Percentiles rank a stretch among this genome's conserved stretches.
Evolutionary conservation across 2,329 filamentous ascomycete species (phyloP).

Genomic region (Cytospora piceicola): DNA sequence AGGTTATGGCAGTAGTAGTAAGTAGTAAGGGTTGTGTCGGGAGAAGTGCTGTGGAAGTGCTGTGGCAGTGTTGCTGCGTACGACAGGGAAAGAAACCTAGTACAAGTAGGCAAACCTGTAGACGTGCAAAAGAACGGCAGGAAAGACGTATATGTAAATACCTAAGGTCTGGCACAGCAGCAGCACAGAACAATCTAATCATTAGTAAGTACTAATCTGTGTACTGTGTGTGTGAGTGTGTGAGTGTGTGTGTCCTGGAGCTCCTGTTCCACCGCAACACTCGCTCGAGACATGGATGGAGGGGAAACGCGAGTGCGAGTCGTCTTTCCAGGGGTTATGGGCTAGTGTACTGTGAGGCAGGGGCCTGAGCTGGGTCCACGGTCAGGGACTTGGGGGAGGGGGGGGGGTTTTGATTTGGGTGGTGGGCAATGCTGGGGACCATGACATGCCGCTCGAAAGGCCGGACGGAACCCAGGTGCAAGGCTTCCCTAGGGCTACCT

Average conservation of each 20-base stretch:
- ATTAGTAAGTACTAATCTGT: constrained; percentile 12
- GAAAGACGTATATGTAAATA: constrained; percentile 5
- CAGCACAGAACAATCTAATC: constrained; percentile 11
- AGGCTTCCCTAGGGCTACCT: background rate
- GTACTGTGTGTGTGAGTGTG: constrained; percentile 22
- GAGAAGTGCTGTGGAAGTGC: background rate
- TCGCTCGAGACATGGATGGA: constrained; percentile 23
- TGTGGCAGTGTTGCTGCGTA: background rate
- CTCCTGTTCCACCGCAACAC: constrained; percentile 21
- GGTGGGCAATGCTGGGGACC: constrained; percentile 8
- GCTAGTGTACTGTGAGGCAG: constrained; percentile 15
- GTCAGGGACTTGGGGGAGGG: constrained; percentile 18
- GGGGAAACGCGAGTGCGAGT: constrained; percentile 18
- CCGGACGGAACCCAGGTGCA: background rate
- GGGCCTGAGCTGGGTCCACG: constrained; percentile 22
- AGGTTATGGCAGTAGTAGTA: background rate
- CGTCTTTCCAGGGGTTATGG: constrained; percentile 17
- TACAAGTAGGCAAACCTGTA: constrained; percentile 13
- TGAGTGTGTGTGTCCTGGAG: constrained; percentile 18
- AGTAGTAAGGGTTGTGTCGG: too few species aligned
- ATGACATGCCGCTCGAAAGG: too few species aligned
- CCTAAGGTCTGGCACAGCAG: background rate
- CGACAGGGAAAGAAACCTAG: constrained; percentile 8
- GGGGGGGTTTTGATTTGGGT: constrained; percentile 2
- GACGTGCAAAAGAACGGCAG: constrained; percentile 17